A percentile compares a stretch with the other conserved stretches of the same genome.
phyloP scores from a whole-genome alignment of 1,139 yeast genomes.

The Yamadazyma friedrichii region DNA sequence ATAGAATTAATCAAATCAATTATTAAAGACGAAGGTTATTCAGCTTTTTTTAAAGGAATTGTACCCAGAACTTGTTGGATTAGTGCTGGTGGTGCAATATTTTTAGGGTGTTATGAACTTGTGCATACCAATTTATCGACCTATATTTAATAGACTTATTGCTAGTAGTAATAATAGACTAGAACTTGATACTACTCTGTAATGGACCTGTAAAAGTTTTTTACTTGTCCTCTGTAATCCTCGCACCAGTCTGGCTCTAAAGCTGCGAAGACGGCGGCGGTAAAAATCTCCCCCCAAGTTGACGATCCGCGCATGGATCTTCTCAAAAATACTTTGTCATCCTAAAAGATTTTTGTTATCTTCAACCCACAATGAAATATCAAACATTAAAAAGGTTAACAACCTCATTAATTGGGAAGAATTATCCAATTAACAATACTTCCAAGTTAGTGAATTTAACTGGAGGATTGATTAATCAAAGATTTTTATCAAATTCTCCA shows the following conservation, averaged over 20 bases:
- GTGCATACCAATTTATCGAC: slow-evolving; percentile 34
- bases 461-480: not conserved
- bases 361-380: no score
- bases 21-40: slow-evolving; percentile 61
- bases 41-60: slow-evolving; percentile 74
- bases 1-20: slow-evolving; percentile 46
- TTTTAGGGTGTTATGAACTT: slow-evolving; percentile 88
- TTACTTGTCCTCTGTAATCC: not conserved
- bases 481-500: not conserved
- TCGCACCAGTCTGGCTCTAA: not conserved
- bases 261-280: not conserved
- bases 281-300: not conserved
- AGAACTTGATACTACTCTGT: not conserved
- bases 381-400: no score
- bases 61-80: slow-evolving; percentile 98
- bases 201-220: no score
- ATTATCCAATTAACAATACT: not conserved
- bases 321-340: not conserved
- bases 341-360: not conserved
- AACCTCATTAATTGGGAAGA: not conserved
- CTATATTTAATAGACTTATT: not conserved
- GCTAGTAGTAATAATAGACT: not conserved
- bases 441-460: not conserved
- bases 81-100: slow-evolving; percentile 96
- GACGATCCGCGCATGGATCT: not conserved